These are phyloP conservation scores for Theileria orientalis DNA, from an alignment of 169 alveolate genomes.

Conservation along the genomic window DNA sequence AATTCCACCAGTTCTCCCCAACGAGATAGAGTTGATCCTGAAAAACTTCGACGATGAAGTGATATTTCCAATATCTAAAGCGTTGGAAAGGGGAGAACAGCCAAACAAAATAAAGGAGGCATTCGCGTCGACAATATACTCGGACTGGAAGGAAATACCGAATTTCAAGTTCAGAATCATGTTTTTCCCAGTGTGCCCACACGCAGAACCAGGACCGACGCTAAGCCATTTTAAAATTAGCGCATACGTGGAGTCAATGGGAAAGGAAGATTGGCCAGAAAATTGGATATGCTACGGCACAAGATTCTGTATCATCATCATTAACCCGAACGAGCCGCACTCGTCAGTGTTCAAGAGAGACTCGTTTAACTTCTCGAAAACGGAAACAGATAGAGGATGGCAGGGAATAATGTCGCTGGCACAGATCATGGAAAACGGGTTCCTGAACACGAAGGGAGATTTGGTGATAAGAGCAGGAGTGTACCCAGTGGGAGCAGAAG, in stretches of 20 bases:
- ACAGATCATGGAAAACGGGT: constrained; percentile 73
- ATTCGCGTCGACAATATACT: constrained; percentile 20
- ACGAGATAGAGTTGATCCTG: constrained; percentile 56
- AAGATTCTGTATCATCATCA: constrained; percentile 74
- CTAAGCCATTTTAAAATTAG: constrained; percentile 32
- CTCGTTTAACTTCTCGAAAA: constrained; percentile 70
- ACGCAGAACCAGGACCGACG: constrained; percentile 22
- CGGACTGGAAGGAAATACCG: constrained; percentile 67
- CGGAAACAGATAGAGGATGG: constrained; percentile 84
- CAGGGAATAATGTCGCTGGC: constrained; percentile 69
- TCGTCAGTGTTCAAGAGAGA: constrained; percentile 73
- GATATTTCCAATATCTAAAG: constrained; percentile 17
- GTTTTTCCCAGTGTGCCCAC: constrained; percentile 67
- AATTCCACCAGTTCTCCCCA: constrained; percentile 43
- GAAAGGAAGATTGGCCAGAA: constrained; percentile 80
- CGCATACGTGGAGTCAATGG: constrained; percentile 77
- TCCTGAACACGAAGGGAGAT: constrained; percentile 69
- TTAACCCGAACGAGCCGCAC: constrained; percentile 73
- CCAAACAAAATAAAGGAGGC: constrained; percentile 28
- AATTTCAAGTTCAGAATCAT: constrained; percentile 58
- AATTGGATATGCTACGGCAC: constrained; percentile 83
- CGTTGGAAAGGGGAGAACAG: constrained; percentile 33
- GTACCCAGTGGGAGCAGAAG: constrained; percentile 75
- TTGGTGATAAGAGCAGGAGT: constrained; percentile 78
- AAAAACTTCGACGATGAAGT: constrained; percentile 29